These are phyloP conservation scores for Bathelium albidoporum DNA, from an alignment of 495 filamentous ascomycete genomes.

Conservation along the genomic window DNA sequence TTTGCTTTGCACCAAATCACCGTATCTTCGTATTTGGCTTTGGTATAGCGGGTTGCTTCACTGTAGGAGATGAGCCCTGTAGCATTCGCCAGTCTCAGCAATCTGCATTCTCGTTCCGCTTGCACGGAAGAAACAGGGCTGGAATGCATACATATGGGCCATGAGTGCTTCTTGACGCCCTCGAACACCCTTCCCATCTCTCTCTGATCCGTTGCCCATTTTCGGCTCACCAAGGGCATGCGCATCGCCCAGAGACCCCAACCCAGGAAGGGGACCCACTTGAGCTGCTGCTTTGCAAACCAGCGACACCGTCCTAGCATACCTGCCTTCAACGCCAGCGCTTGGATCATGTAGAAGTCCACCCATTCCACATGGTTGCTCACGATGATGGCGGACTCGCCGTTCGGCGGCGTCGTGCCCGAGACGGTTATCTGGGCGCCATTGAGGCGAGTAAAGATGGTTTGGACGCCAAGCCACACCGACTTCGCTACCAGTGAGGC, in stretches of 20 bases:
- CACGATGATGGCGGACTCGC: conserved; percentile 46
- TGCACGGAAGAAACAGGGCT: not conserved
- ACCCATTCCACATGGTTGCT: conserved; percentile 49
- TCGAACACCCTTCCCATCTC: conserved; percentile 45
- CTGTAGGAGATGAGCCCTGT: conserved; percentile 50
- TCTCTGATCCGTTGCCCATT: conserved; percentile 43
- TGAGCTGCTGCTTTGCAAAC: conserved; percentile 47
- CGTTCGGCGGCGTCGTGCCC: conserved; percentile 31
- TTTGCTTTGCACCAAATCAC: conserved; percentile 39
- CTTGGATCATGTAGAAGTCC: conserved; percentile 53
- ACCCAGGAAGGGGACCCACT: conserved; percentile 46
- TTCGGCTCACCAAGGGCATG: conserved; percentile 48
- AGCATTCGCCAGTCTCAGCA: not conserved
- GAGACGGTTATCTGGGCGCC: conserved; percentile 41
- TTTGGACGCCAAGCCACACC: conserved; percentile 45
- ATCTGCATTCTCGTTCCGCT: not conserved
- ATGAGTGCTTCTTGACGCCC: conserved; percentile 36
- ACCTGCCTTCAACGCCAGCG: conserved; percentile 38
- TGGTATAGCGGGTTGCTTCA: conserved; percentile 48
- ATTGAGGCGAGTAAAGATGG: conserved; percentile 41
- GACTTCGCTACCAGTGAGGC: conserved; percentile 41
- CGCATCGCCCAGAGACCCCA: conserved; percentile 54
- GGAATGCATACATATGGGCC: conserved; percentile 45
- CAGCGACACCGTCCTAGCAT: conserved; percentile 50
- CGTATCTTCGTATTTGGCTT: conserved; percentile 40